Base-by-base conservation (phyloP, 495 filamentous ascomycete genomes). In the Annulohypoxylon maeteangense region DNA sequence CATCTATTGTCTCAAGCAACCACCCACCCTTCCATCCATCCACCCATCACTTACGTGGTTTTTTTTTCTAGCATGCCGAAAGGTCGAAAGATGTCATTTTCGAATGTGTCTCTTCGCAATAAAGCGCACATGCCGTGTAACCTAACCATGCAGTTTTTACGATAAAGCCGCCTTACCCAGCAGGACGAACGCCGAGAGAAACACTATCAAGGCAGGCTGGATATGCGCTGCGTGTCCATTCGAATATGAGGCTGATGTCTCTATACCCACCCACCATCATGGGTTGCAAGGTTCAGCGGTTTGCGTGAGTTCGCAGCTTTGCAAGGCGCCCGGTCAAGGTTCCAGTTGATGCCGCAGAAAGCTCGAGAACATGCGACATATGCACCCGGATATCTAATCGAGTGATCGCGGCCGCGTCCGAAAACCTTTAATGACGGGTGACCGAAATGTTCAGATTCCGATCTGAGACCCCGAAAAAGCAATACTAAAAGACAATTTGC, bases 141-240 rank as follows among this genome's bases (percentile, higher is more conserved):
- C 71, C 67, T 67, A 64, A 63, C 48, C 48, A 54, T 44, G 67
- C 67, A 66, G 62, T 45, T 63, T 59, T 60, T 53, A 45, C 71
- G 67, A 74, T 67, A 70, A 74, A 70, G 71, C 71, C 67, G 67
- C 71, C 71, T 74, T 74, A 74, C 71, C 71, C 62, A 70, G 67
- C 71, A 64, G 22, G 34, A 60, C 31, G 31, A 60, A 61, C 62
- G 67, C 71, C 67, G 62, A 73, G 51, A 61, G 32, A 62, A 62
- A 16, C 29, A 22, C 25, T 53, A 32, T 55, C 40, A 31, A 62
- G 45, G 42, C 23, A 62, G 61, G 65, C 34, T 68, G 51, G 70
- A 55, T 68, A 61, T 67, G 60, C 62, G 66, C 27, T 48, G 25
- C 29, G 32, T 27, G 62, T 60, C 62, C 59, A 67, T 74, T 66